Evolutionary conservation across 2,329 filamentous ascomycete genomes (phyloP), one percentile per base, ranked within the genome.

Genomic region (Chrysosphaeria jannelii): DNA sequence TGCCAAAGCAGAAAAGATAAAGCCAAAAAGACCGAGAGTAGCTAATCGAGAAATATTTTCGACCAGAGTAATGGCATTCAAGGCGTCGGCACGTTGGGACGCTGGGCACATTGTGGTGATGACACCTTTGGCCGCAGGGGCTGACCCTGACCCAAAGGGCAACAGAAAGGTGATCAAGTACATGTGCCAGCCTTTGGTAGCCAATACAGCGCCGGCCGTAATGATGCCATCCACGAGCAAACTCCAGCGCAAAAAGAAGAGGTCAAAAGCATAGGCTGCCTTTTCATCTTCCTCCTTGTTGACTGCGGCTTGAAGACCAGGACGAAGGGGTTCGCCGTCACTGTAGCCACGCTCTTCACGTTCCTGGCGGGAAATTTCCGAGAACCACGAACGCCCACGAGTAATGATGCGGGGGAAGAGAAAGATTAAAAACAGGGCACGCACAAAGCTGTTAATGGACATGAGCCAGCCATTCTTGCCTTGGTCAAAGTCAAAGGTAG

Each of bases 91-190:
- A 1, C 66, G 50, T 26, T 67, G 55, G 1, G 48, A 48, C 2
- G 57, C 47, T 0, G 62, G 46, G 21, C 64, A 64, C 63, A 74
- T 67, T 27, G 68, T 57, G 0, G 69, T 54, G 28, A 74, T 70
- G n/a, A 67, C 62, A 1, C 67, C 68, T 31, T 74, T 75, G 2
- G 65, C 63, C 0, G 67, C 63, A 0, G 65, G 55, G 0, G 64
- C 67, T 0, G 66, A 66, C 0, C 68, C 68, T 0, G 66, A 67
- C 0, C 62, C 65, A 14, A 74, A 57, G 0, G 68, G 68, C 0
- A 75, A 47, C 2, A 72, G 36, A 13, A 58, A 52, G 0, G 63
- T 63, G 2, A 66, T 56, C 0, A 70, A 39, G 33, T 69, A 74
- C 22, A 74, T 59, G 31, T 75, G 66, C 62, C 64, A 72, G 2